Conservation (phyloP, 305 asterid genomes). For the Solanum aculeatissimum region DNA sequence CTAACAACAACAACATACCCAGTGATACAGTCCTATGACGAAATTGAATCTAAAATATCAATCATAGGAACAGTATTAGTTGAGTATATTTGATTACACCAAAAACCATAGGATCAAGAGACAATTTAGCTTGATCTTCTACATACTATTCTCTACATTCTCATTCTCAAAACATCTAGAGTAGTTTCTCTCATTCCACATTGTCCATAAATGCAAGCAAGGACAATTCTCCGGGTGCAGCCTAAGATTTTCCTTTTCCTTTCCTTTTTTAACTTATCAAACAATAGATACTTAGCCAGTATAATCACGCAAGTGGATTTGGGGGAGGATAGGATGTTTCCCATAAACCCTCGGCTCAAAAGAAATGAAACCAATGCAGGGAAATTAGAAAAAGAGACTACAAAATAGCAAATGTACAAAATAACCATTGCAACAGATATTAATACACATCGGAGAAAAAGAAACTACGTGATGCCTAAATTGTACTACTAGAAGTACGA, state of each 20-base stretch:
- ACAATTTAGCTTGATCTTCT: background rate
- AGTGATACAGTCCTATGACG: no score
- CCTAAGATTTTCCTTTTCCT: background rate
- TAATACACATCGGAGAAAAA: background rate
- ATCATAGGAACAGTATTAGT: background rate
- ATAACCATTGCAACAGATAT: background rate
- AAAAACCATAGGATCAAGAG: background rate
- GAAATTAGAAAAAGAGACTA: background rate
- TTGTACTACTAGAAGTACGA: background rate
- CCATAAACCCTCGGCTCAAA: background rate
- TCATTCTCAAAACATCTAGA: background rate
- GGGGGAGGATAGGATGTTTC: background rate
- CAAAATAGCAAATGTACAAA: background rate
- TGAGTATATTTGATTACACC: background rate
- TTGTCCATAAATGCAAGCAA: no score
- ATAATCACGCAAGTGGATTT: background rate
- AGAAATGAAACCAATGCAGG: background rate
- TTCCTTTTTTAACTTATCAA: background rate
- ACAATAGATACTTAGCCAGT: background rate
- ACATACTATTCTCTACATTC: background rate
- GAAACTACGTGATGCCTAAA: background rate
- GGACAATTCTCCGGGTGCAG: no score
- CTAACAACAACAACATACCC: background rate
- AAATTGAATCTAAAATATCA: background rate
- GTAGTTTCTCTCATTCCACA: no score